phyloP scores from a whole-genome alignment of 768 basidiomycete species.

The Mrakia hoshinonis region DNA sequence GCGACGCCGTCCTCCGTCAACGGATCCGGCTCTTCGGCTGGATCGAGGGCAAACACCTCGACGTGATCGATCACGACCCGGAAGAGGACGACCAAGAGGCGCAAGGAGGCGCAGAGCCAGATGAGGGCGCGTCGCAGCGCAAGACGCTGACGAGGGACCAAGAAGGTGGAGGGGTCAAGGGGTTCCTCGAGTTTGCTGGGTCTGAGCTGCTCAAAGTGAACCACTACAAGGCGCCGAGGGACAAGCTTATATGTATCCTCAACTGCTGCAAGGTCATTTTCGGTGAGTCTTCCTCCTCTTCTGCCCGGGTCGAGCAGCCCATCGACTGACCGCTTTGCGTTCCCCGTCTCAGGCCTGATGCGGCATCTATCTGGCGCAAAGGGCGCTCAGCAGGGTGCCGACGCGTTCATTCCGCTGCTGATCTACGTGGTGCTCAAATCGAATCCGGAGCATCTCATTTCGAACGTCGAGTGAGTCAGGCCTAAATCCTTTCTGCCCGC shows the following conservation, averaged over 20 bases:
- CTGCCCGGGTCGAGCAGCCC: background rate
- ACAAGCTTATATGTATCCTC: constrained; percentile 93
- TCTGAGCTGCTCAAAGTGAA: constrained; percentile 86
- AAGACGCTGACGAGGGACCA: constrained; percentile 37
- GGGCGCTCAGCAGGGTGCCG: constrained; percentile 67
- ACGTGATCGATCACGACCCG: constrained; percentile 46
- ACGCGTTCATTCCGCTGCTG: constrained; percentile 86
- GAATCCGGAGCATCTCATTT: constrained; percentile 86
- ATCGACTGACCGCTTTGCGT: too few species aligned
- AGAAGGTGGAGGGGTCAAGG: constrained; percentile 45
- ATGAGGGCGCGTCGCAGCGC: constrained; percentile 43
- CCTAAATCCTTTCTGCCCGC: too few species aligned
- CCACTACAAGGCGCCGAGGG: constrained; percentile 96
- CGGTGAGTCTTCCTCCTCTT: constrained; percentile 49
- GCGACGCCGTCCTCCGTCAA: constrained; percentile 80
- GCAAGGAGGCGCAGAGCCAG: background rate
- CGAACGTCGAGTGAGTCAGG: constrained; percentile 72
- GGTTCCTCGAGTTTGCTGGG: constrained; percentile 54
- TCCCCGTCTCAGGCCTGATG: constrained; percentile 59
- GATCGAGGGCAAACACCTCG: constrained; percentile 80
- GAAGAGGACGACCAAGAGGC: constrained; percentile 12
- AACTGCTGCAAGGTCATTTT: constrained; percentile 99
- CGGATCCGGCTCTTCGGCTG: constrained; percentile 84
- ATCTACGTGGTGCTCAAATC: constrained; percentile 89
- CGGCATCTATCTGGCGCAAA: constrained; percentile 59